Base-by-base conservation (phyloP, 768 basidiomycete species). In the Fibroporia radiculosa region DNA sequence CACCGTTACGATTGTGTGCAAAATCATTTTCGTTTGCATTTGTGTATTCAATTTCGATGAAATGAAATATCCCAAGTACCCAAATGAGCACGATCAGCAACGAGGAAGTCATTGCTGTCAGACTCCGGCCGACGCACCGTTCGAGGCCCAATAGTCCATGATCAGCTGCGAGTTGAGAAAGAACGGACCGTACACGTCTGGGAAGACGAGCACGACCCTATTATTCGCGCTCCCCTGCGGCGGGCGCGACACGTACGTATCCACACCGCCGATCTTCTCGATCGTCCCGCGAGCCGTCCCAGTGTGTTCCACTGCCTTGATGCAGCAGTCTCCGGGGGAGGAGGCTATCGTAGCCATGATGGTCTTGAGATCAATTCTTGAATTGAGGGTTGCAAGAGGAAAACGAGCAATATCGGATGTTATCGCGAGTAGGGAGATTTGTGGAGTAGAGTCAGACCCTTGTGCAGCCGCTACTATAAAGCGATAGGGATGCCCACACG, bases 101-200 rank as follows among this genome's bases (percentile, higher is more conserved):
- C 10, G n/a, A 8, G n/a, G 29, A 12, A 20, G 10, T n/a, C n/a
- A n/a, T n/a, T 18, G 27, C 23, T 19, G 27, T 19, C 14, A 12
- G 18, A 8, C 5, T 4, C 11, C 2, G 6, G 19, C 24, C 18
- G n/a, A 50, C 19, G 8, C 31, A 82, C 82, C 81, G 16, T 74
- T 66, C 6, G 72, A 63, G 1, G 82, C 80, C 48, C 75, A 80
- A 52, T 73, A 83, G 56, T 84, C 80, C 55, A 81, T 78, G 4
- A 84, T 45, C 18, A 82, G 64, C 58, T 79, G 66, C 38, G 70
- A 72, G 57, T 82, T 83, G 48, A 73, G 40, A 53, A 66, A 79
- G 46, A 80, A 70, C 2, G 81, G 74, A 1, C 82, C 74, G 52
- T 66, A 80, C 2, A 82, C 69, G 49, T 83, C 82, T 0, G 78